phyloP scores from a whole-genome alignment of 139 green algal genomes.

The Picochlorum sp. region DNA sequence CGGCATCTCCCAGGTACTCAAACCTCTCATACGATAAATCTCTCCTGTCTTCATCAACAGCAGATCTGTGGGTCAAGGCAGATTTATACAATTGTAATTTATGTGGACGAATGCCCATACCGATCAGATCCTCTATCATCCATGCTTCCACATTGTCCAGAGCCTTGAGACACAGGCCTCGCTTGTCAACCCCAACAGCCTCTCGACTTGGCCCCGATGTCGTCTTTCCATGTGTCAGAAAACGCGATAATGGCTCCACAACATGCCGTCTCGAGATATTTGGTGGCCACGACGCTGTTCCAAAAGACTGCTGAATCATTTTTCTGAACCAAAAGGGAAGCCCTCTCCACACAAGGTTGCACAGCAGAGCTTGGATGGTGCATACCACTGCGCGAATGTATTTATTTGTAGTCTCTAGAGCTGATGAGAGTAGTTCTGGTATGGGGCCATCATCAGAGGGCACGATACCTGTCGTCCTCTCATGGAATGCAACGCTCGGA shows the following conservation, averaged over 20 bases:
- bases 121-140: conserved; percentile 27
- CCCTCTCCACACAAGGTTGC: neutral
- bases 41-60: conserved; percentile 13
- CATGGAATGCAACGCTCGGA: too few relatives aligned
- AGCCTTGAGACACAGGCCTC: neutral
- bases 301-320: neutral
- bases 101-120: neutral
- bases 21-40: conserved; percentile 29
- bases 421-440: too few relatives aligned
- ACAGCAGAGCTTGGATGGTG: too few relatives aligned
- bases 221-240: conserved; percentile 11
- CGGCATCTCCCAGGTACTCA: conserved; percentile 39
- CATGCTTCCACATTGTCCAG: conserved; percentile 25
- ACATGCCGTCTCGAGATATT: neutral
- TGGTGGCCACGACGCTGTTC: neutral
- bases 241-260: neutral
- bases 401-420: too few relatives aligned
- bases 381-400: too few relatives aligned
- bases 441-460: too few relatives aligned
- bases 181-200: neutral
- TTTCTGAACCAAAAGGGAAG: neutral
- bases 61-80: conserved; percentile 26
- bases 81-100: conserved; percentile 29
- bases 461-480: too few relatives aligned
- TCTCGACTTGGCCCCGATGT: neutral